Conservation (phyloP, 2,329 filamentous ascomycete species). For the Chrysosporium keratinophilum region DNA sequence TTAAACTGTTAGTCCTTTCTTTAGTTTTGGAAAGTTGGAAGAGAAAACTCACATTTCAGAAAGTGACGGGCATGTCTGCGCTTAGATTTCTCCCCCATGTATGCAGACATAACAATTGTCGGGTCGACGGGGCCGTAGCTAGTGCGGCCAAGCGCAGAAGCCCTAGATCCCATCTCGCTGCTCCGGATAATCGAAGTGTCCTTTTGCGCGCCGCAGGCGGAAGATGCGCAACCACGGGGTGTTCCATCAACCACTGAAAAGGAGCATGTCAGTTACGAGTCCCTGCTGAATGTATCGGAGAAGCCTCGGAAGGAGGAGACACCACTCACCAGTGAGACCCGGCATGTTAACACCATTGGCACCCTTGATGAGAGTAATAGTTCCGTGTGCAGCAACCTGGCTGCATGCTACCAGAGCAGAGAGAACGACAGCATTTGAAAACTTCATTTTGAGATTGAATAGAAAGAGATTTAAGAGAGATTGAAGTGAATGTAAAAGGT, state of each 20-base stretch:
- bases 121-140: conserved; percentile 3
- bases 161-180: conserved; percentile 4
- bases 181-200: conserved; percentile 6
- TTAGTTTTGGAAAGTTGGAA: background rate
- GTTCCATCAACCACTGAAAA: conserved; percentile 6
- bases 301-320: background rate
- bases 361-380: conserved; percentile 7
- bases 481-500: background rate
- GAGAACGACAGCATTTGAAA: conserved; percentile 1
- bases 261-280: background rate
- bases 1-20: background rate
- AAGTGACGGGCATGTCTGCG: conserved; percentile 9
- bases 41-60: background rate
- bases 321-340: conserved; percentile 1
- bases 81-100: background rate
- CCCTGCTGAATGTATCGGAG: background rate
- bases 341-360: conserved; percentile 10
- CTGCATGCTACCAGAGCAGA: conserved; percentile 9
- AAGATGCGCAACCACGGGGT: conserved; percentile 8
- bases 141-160: conserved; percentile 6
- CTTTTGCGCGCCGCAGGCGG: conserved; percentile 2
- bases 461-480: background rate
- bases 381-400: conserved; percentile 9
- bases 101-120: background rate
- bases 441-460: conserved; percentile 6